Conservation (phyloP, 768 basidiomycete genomes). For the Hydnomerulius pinastri region DNA sequence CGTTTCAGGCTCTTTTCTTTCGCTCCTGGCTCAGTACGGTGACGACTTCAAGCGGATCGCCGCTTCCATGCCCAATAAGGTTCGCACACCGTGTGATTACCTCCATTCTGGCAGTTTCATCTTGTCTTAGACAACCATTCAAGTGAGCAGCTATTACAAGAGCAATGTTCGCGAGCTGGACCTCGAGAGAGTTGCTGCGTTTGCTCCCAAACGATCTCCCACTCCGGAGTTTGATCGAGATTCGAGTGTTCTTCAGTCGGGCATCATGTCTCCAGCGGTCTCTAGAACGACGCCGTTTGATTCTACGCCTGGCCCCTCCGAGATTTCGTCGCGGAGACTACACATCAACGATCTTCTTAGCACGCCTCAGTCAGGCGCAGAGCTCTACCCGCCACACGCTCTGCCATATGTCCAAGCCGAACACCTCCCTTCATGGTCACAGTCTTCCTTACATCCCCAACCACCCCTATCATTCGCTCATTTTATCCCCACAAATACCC, state of each 20-base stretch:
- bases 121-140: slow-evolving; percentile 48
- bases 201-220: slow-evolving; percentile 44
- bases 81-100: slow-evolving; percentile 22
- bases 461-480: neutral
- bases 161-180: slow-evolving; percentile 42
- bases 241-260: slow-evolving; percentile 16
- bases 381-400: neutral
- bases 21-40: slow-evolving; percentile 61
- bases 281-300: neutral
- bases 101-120: slow-evolving; percentile 5
- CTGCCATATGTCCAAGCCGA: neutral
- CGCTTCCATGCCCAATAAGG: slow-evolving; percentile 65
- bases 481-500: neutral
- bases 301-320: neutral
- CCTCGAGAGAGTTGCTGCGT: slow-evolving; percentile 41
- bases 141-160: slow-evolving; percentile 56
- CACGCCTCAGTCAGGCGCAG: neutral
- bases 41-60: slow-evolving; percentile 72
- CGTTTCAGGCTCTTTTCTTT: slow-evolving; percentile 49
- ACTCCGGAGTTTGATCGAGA: slow-evolving; percentile 28
- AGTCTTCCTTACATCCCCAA: neutral
- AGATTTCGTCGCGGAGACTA: neutral
- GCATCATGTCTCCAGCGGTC: slow-evolving; percentile 17
- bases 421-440: neutral
- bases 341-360: slow-evolving; percentile 3